Evolutionary conservation across 2,329 filamentous ascomycete species (phyloP).

Genomic region (Xylariomycetidae sp.): DNA sequence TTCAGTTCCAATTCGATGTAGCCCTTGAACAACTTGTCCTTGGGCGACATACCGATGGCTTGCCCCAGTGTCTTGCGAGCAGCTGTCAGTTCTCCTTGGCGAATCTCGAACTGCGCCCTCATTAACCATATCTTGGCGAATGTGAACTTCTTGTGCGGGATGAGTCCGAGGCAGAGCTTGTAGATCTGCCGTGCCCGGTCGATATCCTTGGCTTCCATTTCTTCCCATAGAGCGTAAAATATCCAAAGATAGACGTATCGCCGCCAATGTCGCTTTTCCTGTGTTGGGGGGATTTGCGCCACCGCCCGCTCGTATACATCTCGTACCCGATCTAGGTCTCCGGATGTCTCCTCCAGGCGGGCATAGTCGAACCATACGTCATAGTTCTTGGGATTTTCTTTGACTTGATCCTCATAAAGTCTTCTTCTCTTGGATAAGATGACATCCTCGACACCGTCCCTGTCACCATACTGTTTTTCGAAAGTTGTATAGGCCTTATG

Average conservation of each 20-base stretch:
- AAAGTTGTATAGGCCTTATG: slow-evolving; percentile 97
- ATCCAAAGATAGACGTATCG: slow-evolving; percentile 97
- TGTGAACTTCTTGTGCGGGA: slow-evolving; percentile 95
- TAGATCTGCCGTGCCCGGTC: slow-evolving; percentile 86
- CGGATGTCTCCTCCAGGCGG: slow-evolving; percentile 79
- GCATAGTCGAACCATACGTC: slow-evolving; percentile 97
- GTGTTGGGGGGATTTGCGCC: slow-evolving; percentile 87
- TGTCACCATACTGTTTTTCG: slow-evolving; percentile 95
- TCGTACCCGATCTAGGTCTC: slow-evolving; percentile 76
- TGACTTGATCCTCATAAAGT: slow-evolving; percentile 90
- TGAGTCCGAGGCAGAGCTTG: slow-evolving; percentile 76
- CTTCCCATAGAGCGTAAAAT: slow-evolving; percentile 95
- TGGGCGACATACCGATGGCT: slow-evolving; percentile 90
- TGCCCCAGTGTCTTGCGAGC: slow-evolving; percentile 87
- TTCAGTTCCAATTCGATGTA: slow-evolving; percentile 92
- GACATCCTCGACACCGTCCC: slow-evolving; percentile 90
- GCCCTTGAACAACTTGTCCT: slow-evolving; percentile 89
- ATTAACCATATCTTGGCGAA: slow-evolving; percentile 96
- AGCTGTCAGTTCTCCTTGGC: slow-evolving; percentile 72
- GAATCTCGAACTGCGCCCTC: slow-evolving; percentile 89
- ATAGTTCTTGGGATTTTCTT: slow-evolving; percentile 93
- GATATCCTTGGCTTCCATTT: slow-evolving; percentile 75
- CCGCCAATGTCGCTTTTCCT: slow-evolving; percentile 96
- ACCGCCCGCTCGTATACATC: slow-evolving; percentile 96
- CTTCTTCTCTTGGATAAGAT: slow-evolving; percentile 90